phyloP scores from a whole-genome alignment of 768 basidiomycete genomes.

The Xerocomellus dryophilus region DNA sequence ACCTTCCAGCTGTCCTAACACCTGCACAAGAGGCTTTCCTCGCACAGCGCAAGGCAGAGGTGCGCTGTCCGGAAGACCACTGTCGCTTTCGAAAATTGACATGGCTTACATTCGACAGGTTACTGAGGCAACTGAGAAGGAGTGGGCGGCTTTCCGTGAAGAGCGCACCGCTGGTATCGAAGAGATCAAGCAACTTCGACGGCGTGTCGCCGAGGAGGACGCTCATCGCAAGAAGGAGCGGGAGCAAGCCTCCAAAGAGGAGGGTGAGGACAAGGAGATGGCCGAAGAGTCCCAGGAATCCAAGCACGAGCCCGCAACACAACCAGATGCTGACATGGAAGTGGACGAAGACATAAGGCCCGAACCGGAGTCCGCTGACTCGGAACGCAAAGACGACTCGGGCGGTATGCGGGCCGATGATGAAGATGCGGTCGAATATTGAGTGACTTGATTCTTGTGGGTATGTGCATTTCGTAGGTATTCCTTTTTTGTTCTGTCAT shows the following conservation, averaged over 20 bases:
- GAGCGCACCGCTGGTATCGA: slow-evolving; percentile 58
- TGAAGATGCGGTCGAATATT: slow-evolving; percentile 83
- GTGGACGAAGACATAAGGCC: slow-evolving; percentile 36
- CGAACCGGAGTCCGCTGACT: slow-evolving; percentile 35
- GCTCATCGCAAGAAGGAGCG: slow-evolving; percentile 41
- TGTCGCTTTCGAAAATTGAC: background rate
- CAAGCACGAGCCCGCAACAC: slow-evolving; percentile 18
- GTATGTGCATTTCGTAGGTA: slow-evolving; percentile 28
- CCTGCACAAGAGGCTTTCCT: slow-evolving; percentile 71
- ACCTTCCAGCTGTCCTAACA: slow-evolving; percentile 66
- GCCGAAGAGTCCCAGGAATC: slow-evolving; percentile 24
- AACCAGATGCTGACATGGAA: slow-evolving; percentile 33
- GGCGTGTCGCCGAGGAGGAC: slow-evolving; percentile 66
- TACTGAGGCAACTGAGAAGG: slow-evolving; percentile 57
- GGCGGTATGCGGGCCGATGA: slow-evolving; percentile 62
- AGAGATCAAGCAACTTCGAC: slow-evolving; percentile 61
- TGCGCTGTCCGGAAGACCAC: slow-evolving; percentile 25
- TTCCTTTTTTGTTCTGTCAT: slow-evolving; percentile 9
- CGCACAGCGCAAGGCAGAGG: slow-evolving; percentile 59
- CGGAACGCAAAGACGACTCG: slow-evolving; percentile 53
- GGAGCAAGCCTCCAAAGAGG: slow-evolving; percentile 37
- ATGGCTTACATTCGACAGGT: slow-evolving; percentile 41
- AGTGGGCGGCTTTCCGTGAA: slow-evolving; percentile 62
- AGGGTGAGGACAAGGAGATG: slow-evolving; percentile 34
- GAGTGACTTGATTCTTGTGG: slow-evolving; percentile 23